Evolutionary conservation across 2,329 filamentous ascomycete genomes (phyloP), one percentile per base, ranked within the genome.

Genomic region (Balansia obtecta): DNA sequence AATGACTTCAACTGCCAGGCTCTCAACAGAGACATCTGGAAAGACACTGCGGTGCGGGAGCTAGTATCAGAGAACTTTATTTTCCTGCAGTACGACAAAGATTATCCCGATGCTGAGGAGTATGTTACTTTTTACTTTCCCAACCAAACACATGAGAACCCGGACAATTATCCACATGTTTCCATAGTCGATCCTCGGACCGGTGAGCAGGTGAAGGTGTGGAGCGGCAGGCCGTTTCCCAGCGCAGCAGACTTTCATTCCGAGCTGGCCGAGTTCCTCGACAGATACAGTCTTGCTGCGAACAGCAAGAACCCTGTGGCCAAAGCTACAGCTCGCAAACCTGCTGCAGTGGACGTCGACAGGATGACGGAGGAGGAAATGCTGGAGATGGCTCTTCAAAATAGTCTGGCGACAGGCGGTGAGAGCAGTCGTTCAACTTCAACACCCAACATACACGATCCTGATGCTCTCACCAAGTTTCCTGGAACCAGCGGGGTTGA

Each of bases 351-450:
- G 50, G 87, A 91, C 56, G 79, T 96, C 2, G 85, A 86, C 52
- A 82, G 86, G 39, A 91, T 98, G 84, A 95, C 88, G 0, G 93
- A 98, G 63, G 90, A 97, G 46, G 90, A 98, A 69, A 95, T 95
- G 89, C 72, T 98, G 58, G 86, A 96, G 66, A 83, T 96, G 78
- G 93, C 93, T 0, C 67, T 98, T 62, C 82, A 90, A 64, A 93
- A 94, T 69, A 96, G 90, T 62, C 71, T 97, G 44, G 83, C 81
- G 13, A 78, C 75, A 1, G 63, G 58, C 15, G 57, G 57, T 37
- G 55, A 53, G 41, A 63, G 63, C 60, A 54, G 63, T 60, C 60
- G 63, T 10, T 64, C 65, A 11, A 61, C 64, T 13, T 67, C 68
- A 18, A 67, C 62, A 51, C 61, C 77, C 0, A 83, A 80, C 57